These are phyloP conservation scores for Simplicillium aogashimaense DNA, from an alignment of 2,329 filamentous ascomycete species.

Conservation along the genomic window DNA sequence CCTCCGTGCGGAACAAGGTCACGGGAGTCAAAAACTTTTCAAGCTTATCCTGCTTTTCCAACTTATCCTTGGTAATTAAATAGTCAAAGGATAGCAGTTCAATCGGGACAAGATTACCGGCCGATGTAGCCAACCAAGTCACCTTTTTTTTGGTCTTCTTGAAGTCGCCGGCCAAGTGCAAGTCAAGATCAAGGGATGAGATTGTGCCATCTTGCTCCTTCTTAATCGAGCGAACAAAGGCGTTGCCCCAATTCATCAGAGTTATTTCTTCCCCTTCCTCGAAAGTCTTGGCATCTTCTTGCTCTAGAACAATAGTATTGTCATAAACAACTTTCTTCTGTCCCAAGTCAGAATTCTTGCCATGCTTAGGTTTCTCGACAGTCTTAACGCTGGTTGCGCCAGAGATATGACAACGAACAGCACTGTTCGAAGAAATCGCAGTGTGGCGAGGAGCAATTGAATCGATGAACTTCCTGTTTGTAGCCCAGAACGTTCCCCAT, in stretches of 20 bases:
- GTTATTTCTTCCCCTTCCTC: slow-evolving; percentile 77
- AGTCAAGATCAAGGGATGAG: slow-evolving; percentile 60
- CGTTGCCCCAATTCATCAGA: slow-evolving; percentile 84
- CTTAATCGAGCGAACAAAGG: slow-evolving; percentile 55
- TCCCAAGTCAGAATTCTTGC: slow-evolving; percentile 70
- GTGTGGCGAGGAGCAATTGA: slow-evolving; percentile 61
- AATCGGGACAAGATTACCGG: neutral
- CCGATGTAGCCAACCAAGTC: slow-evolving; percentile 1
- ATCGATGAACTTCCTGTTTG: slow-evolving; percentile 69
- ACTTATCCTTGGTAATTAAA: slow-evolving; percentile 78
- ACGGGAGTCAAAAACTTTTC: slow-evolving; percentile 66
- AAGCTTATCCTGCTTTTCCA: slow-evolving; percentile 69
- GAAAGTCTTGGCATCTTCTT: slow-evolving; percentile 68
- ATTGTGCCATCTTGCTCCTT: slow-evolving; percentile 39
- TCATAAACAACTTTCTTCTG: slow-evolving; percentile 74
- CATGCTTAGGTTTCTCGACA: slow-evolving; percentile 68
- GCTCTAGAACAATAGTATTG: slow-evolving; percentile 63
- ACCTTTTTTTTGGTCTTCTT: slow-evolving; percentile 77
- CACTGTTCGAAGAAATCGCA: slow-evolving; percentile 53
- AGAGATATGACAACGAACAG: slow-evolving; percentile 54
- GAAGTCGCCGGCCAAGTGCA: slow-evolving; percentile 78
- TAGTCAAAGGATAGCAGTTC: slow-evolving; percentile 42
- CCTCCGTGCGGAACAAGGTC: slow-evolving; percentile 60
- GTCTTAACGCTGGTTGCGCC: slow-evolving; percentile 50
- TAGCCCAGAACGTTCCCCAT: slow-evolving; percentile 57